Conservation (phyloP, 352 stramenopile genomes). For the Phytophthora parvispora region DNA sequence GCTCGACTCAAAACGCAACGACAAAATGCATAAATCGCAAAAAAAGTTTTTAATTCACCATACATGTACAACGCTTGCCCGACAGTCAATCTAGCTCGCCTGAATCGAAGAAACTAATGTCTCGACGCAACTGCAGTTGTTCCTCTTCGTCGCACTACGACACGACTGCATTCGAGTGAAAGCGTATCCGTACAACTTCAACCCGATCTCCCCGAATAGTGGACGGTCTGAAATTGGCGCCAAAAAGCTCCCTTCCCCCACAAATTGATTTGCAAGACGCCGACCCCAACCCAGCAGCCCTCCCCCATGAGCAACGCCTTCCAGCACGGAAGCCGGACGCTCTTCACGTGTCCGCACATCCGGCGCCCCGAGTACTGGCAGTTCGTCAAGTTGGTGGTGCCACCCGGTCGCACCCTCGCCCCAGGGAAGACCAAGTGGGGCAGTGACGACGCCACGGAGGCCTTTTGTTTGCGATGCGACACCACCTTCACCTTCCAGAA, state of each 20-base stretch:
- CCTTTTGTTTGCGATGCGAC: conserved; percentile 13
- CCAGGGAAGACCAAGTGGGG: background rate
- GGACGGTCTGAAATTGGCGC: background rate
- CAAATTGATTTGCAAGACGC: background rate
- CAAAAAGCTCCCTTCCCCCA: background rate
- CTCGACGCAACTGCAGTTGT: too few relatives aligned
- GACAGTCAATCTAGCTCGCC: too few relatives aligned
- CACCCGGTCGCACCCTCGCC: conserved; percentile 11
- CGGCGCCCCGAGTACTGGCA: conserved; percentile 71
- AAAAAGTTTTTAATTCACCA: too few relatives aligned
- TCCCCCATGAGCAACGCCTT: conserved; percentile 75
- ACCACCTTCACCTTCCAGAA: conserved; percentile 3
- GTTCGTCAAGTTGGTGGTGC: conserved; percentile 70
- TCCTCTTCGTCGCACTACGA: too few relatives aligned
- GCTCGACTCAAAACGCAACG: too few relatives aligned
- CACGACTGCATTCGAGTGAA: too few relatives aligned
- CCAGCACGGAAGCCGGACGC: conserved; percentile 54
- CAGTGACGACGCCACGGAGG: background rate
- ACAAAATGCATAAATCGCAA: too few relatives aligned
- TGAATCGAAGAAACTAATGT: too few relatives aligned
- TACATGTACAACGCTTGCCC: too few relatives aligned
- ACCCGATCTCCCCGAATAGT: background rate
- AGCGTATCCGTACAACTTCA: background rate
- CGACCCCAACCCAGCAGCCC: too few relatives aligned
- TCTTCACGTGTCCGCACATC: conserved; percentile 68